A percentile compares a stretch with the other conserved stretches of the same genome.
phyloP scores from a whole-genome alignment of 1,284 basidiomycete genomes.

The Apiotrichum laibachii region DNA sequence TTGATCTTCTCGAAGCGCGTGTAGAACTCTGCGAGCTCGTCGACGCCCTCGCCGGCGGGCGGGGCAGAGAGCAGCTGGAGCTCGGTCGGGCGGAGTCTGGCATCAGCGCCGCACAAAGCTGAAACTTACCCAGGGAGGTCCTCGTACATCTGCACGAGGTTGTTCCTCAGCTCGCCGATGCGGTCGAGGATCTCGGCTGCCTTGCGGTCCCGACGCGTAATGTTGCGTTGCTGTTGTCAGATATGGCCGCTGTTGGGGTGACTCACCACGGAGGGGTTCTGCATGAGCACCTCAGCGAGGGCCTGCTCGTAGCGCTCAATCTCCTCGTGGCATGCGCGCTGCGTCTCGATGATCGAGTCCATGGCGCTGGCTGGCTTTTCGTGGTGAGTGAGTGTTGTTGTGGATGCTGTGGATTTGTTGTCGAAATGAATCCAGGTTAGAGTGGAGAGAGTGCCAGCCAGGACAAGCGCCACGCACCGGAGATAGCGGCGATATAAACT shows the following conservation, averaged over 20 bases:
- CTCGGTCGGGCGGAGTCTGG: slow-evolving; percentile 55
- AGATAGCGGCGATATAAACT: slow-evolving; percentile 6
- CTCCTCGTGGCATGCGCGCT: slow-evolving; percentile 92
- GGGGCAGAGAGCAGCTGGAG: slow-evolving; percentile 52
- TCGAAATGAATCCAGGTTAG: neutral
- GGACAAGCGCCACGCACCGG: slow-evolving; percentile 13
- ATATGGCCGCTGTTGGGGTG: neutral
- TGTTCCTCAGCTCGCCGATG: slow-evolving; percentile 65
- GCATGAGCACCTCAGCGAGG: slow-evolving; percentile 55
- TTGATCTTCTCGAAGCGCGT: slow-evolving; percentile 86
- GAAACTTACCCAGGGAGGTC: slow-evolving; percentile 59
- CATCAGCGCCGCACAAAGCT: slow-evolving; percentile 1
- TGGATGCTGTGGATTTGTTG: neutral
- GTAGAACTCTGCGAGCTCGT: slow-evolving; percentile 91
- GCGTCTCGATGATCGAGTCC: slow-evolving; percentile 88
- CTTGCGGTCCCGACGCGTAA: slow-evolving; percentile 78
- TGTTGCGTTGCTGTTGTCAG: slow-evolving; percentile 49
- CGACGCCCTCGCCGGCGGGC: slow-evolving; percentile 53
- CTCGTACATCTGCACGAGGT: slow-evolving; percentile 68
- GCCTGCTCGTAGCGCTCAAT: slow-evolving; percentile 77
- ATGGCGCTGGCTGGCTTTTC: slow-evolving; percentile 52
- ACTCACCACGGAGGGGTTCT: slow-evolving; percentile 49
- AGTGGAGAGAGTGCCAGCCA: neutral
- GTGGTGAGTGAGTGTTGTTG: neutral
- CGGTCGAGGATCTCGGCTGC: slow-evolving; percentile 81